Evolutionary conservation across 1,139 yeast species (phyloP), one percentile per base, ranked within the genome.

Genomic region (Pichia sp.): DNA sequence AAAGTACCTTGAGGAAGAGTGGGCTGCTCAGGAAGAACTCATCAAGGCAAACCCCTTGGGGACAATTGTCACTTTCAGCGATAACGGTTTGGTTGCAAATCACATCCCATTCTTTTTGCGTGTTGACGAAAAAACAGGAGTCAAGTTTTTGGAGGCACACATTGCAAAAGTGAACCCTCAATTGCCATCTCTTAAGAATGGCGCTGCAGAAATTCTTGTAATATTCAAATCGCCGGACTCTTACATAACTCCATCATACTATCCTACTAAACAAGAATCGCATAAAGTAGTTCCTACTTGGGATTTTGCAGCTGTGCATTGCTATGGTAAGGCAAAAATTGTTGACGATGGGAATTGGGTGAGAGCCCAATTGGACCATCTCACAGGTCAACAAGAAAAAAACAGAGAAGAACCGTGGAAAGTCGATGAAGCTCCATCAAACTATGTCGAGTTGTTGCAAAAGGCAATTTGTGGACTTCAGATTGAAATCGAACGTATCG

Each of bases 271-370:
- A 66, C 70, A 74, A 57, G 74, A 74, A 48, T 79, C 84, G 26
- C 85, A 82, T 56, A 83, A 82, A 60, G 76, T 74, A 41, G 90
- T 83, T 9, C 88, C 89, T 12, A 84, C 90, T 0, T 84, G 89
- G 90, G 84, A 80, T 65, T 84, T 79, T 68, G 82, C 80, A 1
- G 69, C 80, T 4, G 83, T 79, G 39, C 88, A 84, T 61, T 73
- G 79, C 41, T 70, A 78, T 52, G 89, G 89, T 3, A 74, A 66
- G 43, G 75, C 85, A 9, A 70, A 57, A 19, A 64, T 84, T 10
- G 65, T 79, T 19, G 76, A 73, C 48, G 81, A 78, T 55, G 66
- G 69, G 13, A 74, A 71, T 13, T 80, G 78, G 70, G 74, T 82
- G 4, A 63, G 76, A 50, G 55, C 65, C 1, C 84, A 79, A 60